Evolutionary conservation across 768 basidiomycete genomes (phyloP).

Genomic region (Russula griseocarnosa): DNA sequence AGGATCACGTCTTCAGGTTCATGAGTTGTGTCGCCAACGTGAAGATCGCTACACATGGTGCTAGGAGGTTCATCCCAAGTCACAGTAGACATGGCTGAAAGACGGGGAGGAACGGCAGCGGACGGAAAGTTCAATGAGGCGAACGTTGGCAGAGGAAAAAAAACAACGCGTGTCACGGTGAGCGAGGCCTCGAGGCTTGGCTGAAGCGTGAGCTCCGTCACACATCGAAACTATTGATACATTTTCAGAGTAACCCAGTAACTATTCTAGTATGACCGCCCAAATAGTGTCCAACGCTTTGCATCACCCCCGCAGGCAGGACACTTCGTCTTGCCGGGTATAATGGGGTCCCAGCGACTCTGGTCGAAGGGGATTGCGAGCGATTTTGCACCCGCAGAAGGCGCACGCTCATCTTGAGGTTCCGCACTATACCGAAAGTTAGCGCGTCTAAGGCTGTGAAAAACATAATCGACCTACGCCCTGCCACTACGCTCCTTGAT

Average conservation of each 20-base stretch:
- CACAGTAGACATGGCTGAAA: background rate
- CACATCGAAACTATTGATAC: background rate
- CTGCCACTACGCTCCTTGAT: conserved; percentile 92
- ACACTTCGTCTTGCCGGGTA: conserved; percentile 84
- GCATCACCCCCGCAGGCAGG: conserved; percentile 82
- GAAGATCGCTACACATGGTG: too few relatives aligned
- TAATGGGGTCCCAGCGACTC: conserved; percentile 71
- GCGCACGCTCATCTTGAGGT: conserved; percentile 89
- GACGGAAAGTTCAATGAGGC: background rate
- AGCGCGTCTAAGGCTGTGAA: conserved; percentile 7
- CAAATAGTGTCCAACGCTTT: conserved; percentile 97
- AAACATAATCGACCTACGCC: conserved; percentile 51
- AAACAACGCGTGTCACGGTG: background rate
- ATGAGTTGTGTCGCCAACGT: too few relatives aligned
- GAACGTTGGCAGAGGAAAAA: too few relatives aligned
- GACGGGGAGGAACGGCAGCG: background rate
- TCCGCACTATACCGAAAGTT: conserved; percentile 53
- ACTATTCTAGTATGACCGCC: conserved; percentile 62
- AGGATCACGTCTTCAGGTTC: too few relatives aligned
- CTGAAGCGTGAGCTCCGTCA: too few relatives aligned
- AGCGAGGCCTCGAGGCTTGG: too few relatives aligned
- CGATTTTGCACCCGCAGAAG: conserved; percentile 95
- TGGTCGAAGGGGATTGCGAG: conserved; percentile 97
- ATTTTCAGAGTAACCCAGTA: background rate
- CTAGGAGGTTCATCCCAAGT: background rate